Percentiles rank a stretch among this genome's conserved stretches.
These are phyloP conservation scores for Linaria vulgaris DNA, from an alignment of 257 asterid genomes.

Conservation along the genomic window DNA sequence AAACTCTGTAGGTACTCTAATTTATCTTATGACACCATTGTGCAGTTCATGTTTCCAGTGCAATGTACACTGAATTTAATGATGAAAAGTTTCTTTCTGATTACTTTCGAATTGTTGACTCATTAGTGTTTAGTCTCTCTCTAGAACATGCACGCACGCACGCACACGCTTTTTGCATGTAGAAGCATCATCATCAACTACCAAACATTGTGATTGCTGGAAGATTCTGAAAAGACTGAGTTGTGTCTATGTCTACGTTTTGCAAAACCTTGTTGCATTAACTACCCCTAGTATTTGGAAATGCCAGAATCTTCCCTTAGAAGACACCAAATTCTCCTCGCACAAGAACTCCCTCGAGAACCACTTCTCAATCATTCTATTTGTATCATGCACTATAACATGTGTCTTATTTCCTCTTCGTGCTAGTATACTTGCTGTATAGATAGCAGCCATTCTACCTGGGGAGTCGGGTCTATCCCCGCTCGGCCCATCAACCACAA, in stretches of 20 bases:
- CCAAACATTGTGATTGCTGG: too few species aligned
- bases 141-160: too few species aligned
- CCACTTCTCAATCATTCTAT: constrained; percentile 85
- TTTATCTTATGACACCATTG: constrained; percentile 29
- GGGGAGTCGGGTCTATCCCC: constrained; percentile 63
- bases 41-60: constrained; percentile 42
- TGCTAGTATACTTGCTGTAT: constrained; percentile 64
- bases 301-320: constrained; percentile 82
- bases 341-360: constrained; percentile 88
- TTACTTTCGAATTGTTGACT: too few species aligned
- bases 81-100: background rate
- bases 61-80: constrained; percentile 30
- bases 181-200: too few species aligned
- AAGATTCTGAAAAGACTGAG: too few species aligned
- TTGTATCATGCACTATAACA: constrained; percentile 67
- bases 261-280: constrained; percentile 61
- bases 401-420: constrained; percentile 49
- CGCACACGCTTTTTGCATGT: too few species aligned
- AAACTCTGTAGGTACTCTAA: constrained; percentile 29
- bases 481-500: constrained; percentile 77
- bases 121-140: too few species aligned
- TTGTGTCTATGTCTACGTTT: background rate
- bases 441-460: constrained; percentile 80
- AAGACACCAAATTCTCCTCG: constrained; percentile 64
- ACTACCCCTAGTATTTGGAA: constrained; percentile 37